These are phyloP conservation scores for Pythium chondricola DNA, from an alignment of 352 stramenopile genomes.

Conservation along the genomic window DNA sequence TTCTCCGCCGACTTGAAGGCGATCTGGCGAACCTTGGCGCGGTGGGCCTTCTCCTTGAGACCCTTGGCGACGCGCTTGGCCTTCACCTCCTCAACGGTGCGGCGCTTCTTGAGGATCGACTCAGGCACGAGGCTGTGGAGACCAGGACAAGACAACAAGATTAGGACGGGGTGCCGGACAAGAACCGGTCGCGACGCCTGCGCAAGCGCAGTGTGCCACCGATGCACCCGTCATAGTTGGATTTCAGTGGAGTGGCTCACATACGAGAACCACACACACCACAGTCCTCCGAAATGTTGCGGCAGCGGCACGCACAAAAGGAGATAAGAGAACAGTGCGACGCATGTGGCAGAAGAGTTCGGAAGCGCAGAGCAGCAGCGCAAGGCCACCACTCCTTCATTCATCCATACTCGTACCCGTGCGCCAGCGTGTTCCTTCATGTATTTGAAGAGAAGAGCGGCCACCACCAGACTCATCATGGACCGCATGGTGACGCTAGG, in stretches of 20 bases:
- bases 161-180: conserved; percentile 74
- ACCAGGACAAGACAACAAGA: conserved; percentile 19
- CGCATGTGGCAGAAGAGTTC: no score
- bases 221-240: conserved; percentile 82
- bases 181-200: conserved; percentile 8
- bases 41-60: conserved; percentile 71
- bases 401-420: background rate
- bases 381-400: background rate
- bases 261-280: conserved; percentile 57
- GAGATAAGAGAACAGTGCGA: conserved; percentile 59
- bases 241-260: conserved; percentile 80
- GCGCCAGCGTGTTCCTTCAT: conserved; percentile 35
- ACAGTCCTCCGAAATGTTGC: conserved; percentile 79
- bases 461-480: background rate
- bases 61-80: conserved; percentile 78
- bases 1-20: conserved; percentile 96
- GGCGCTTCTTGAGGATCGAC: conserved; percentile 90
- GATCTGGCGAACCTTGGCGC: conserved; percentile 85
- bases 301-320: conserved; percentile 44
- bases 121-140: conserved; percentile 76
- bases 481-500: no score
- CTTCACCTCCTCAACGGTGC: conserved; percentile 84
- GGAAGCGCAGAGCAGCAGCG: background rate
- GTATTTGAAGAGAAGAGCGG: conserved; percentile 83
- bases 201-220: conserved; percentile 3